These are phyloP conservation scores for Fusarium mangiferae DNA, from an alignment of 2,329 filamentous ascomycete species.

Conservation along the genomic window DNA sequence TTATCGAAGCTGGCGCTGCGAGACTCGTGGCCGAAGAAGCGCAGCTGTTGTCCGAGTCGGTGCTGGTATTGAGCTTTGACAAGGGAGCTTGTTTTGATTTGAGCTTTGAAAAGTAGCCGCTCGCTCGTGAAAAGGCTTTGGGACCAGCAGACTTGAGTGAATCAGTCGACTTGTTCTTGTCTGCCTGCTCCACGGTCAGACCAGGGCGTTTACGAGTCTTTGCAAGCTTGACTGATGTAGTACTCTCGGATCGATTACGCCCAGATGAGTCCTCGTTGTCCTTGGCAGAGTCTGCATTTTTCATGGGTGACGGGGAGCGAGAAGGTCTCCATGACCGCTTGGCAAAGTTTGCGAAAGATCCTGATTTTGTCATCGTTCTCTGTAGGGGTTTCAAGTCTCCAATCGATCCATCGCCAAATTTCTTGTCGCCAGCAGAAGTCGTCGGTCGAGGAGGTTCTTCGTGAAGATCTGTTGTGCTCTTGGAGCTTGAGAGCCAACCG, in stretches of 20 bases:
- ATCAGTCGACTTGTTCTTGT: conserved; percentile 45
- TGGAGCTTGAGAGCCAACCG: conserved; percentile 63
- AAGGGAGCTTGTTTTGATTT: conserved; percentile 56
- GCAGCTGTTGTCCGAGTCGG: conserved; percentile 56
- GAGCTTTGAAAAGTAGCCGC: conserved; percentile 62
- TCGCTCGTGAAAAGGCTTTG: conserved; percentile 56
- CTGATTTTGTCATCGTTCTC: conserved; percentile 53
- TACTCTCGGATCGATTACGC: conserved; percentile 40
- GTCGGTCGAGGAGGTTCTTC: conserved; percentile 42
- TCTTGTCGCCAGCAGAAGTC: conserved; percentile 41
- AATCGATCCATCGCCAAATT: conserved; percentile 28
- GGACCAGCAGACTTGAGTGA: conserved; percentile 51
- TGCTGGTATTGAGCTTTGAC: conserved; percentile 51
- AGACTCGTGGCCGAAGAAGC: conserved; percentile 60
- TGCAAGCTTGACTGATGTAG: conserved; percentile 39
- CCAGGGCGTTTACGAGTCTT: conserved; percentile 46
- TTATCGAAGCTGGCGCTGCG: conserved; percentile 54
- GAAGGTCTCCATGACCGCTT: conserved; percentile 64
- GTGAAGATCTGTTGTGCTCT: conserved; percentile 47
- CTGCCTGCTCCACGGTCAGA: conserved; percentile 42
- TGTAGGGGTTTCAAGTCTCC: conserved; percentile 47
- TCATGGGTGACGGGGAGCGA: conserved; percentile 59
- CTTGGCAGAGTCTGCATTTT: conserved; percentile 40
- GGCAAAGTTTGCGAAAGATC: conserved; percentile 62
- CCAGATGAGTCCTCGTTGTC: conserved; percentile 34